A percentile compares a stretch with the other conserved stretches of the same genome.
phyloP scores from a whole-genome alignment of 768 basidiomycete species.

The Russula sp. region DNA sequence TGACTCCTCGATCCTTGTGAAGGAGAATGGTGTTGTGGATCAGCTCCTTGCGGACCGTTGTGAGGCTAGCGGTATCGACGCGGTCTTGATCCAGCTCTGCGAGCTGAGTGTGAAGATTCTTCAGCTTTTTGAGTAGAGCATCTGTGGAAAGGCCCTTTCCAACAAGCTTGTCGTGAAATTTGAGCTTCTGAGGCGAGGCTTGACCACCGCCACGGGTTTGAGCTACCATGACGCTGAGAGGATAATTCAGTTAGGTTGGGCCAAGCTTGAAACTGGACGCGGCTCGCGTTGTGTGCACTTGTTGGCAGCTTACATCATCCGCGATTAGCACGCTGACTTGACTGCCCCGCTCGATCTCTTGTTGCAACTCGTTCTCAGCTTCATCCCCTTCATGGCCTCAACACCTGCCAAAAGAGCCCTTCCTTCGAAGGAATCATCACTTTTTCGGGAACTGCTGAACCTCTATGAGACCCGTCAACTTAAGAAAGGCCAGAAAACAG shows the following conservation, averaged over 20 bases:
- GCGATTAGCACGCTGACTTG: background rate
- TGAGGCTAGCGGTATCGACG: slow-evolving; percentile 70
- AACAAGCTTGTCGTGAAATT: slow-evolving; percentile 77
- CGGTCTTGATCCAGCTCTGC: slow-evolving; percentile 82
- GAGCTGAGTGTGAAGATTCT: slow-evolving; percentile 68
- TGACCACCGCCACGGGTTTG: slow-evolving; percentile 59
- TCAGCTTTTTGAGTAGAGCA: slow-evolving; percentile 79
- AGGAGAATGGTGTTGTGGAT: slow-evolving; percentile 74
- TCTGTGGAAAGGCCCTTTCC: slow-evolving; percentile 76
- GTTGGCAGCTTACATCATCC: slow-evolving; percentile 11
- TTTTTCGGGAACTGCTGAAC: slow-evolving; percentile 83
- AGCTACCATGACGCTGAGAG: slow-evolving; percentile 51
- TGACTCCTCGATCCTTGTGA: slow-evolving; percentile 94
- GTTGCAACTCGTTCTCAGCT: background rate
- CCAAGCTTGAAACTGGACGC: slow-evolving; percentile 9
- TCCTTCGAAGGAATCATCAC: slow-evolving; percentile 73
- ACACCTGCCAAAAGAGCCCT: slow-evolving; percentile 47
- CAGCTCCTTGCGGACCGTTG: slow-evolving; percentile 68
- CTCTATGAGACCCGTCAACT: slow-evolving; percentile 87
- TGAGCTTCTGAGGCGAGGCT: slow-evolving; percentile 52
- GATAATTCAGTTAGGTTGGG: background rate
- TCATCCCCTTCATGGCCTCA: slow-evolving; percentile 20
- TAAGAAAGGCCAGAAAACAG: slow-evolving; percentile 84
- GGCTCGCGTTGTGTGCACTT: slow-evolving; percentile 23
- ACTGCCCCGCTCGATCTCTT: background rate